A percentile compares a stretch with the other conserved stretches of the same genome.
These are phyloP conservation scores for Cryptococcus deneoformans DNA, from an alignment of 1,284 basidiomycete genomes.

Conservation along the genomic window DNA sequence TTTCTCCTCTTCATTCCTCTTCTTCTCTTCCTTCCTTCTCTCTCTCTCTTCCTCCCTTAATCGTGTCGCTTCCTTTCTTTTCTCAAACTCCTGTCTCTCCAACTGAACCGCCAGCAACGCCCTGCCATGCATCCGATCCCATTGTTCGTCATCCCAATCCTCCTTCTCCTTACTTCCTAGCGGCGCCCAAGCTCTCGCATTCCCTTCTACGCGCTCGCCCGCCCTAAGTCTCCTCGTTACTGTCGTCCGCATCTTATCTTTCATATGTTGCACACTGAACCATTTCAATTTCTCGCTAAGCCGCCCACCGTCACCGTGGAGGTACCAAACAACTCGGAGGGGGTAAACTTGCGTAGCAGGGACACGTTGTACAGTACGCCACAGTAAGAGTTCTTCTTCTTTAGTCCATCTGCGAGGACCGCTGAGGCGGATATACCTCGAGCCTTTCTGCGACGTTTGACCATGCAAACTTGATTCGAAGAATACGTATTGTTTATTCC, in stretches of 20 bases:
- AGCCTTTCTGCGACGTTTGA: too few species aligned
- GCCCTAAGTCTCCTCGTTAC: slow-evolving; percentile 20
- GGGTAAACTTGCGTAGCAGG: neutral
- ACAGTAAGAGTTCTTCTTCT: slow-evolving; percentile 31
- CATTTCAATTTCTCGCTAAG: slow-evolving; percentile 13
- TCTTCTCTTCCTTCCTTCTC: neutral
- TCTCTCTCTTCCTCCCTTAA: neutral
- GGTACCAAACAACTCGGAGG: slow-evolving; percentile 25
- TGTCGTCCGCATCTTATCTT: slow-evolving; percentile 35
- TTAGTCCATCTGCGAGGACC: slow-evolving; percentile 29
- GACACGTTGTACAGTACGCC: slow-evolving; percentile 38
- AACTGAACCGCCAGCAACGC: too few species aligned
- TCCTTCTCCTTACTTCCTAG: slow-evolving; percentile 5
- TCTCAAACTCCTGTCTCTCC: neutral
- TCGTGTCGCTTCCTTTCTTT: neutral
- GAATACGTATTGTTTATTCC: too few species aligned
- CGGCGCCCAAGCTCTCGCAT: slow-evolving; percentile 31
- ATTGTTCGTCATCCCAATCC: neutral
- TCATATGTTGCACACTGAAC: slow-evolving; percentile 42
- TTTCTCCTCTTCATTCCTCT: neutral
- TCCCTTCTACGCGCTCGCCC: slow-evolving; percentile 18
- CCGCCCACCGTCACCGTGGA: slow-evolving; percentile 34
- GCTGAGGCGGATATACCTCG: slow-evolving; percentile 19
- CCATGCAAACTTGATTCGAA: too few species aligned
- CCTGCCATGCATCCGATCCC: too few species aligned